Base-by-base conservation (phyloP, 2,329 filamentous ascomycete species). In the Fusarium pseudonygamai region DNA sequence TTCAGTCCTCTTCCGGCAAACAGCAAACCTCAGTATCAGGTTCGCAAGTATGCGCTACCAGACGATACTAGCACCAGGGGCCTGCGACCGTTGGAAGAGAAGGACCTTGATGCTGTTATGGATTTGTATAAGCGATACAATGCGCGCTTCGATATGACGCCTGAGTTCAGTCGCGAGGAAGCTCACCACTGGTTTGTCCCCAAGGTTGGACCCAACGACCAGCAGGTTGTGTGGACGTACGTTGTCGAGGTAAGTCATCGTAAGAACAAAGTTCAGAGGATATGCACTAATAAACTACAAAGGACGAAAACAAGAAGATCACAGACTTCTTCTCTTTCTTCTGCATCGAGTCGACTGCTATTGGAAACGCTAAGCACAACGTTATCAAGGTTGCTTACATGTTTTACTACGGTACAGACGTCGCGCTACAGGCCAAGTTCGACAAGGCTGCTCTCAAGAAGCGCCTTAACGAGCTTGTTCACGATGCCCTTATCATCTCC, bases 281-380 rank as follows among this genome's bases (percentile, higher is more conserved):
- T 26, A 8, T 15, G 37, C 32, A 7, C 28, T 26, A 53, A 59
- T 32, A 46, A 49, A 59, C 34, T 16, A 18, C 13, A 34, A 34
- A 87, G 86, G 84, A 88, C 67, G 82, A 90, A 52, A 90, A 92
- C 57, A 89, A 93, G 71, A 94, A 94, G 77, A 93, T 99, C 79
- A 98, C 94, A 42, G 96, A 99, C 83, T 98, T 97, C 84, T 93
- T 98, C 84, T 98, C 95, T 42, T 99, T 98, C 85, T 99, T 98
- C 87, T 92, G 91, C 79, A 92, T 99, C 39, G 95, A 97, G 81
- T 97, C 95, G 22, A 96, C 94, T 4, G 93, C 98, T 66, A 97
- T 99, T 78, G 91, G 92, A 75, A 91, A 94, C 79, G 85, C 89
- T 50, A 93, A 93, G 81, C 92, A 97, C 84, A 88, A 90, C 67